Percentiles rank a stretch among this genome's conserved stretches.
These are phyloP conservation scores for Pseudoneurospora amorphoporcata DNA, from an alignment of 495 filamentous ascomycete genomes.

Conservation along the genomic window DNA sequence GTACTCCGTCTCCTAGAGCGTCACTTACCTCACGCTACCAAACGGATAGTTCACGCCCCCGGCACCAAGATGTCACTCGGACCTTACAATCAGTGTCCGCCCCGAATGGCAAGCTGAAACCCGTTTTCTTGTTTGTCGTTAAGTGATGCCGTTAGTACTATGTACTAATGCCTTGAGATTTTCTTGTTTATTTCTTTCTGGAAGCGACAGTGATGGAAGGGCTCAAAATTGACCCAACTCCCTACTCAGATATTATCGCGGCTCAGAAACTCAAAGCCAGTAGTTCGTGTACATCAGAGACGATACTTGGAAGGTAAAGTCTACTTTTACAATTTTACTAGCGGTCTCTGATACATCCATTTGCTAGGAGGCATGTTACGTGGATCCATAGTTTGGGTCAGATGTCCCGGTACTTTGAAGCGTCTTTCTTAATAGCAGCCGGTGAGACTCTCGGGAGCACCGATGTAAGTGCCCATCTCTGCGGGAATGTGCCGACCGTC, in stretches of 20 bases:
- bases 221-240: background rate
- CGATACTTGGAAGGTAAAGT: background rate
- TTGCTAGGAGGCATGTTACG: background rate
- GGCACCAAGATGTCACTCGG: background rate
- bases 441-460: constrained; percentile 68
- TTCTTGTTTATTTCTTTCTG: background rate
- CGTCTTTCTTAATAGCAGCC: constrained; percentile 68
- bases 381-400: constrained; percentile 46
- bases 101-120: background rate
- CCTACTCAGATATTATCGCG: background rate
- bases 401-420: constrained; percentile 72
- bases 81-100: background rate
- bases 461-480: constrained; percentile 61
- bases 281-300: background rate
- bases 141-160: background rate
- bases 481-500: constrained; percentile 42
- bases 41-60: background rate
- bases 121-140: background rate
- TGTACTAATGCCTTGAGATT: background rate
- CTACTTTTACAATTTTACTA: background rate
- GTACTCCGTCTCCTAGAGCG: background rate
- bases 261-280: background rate
- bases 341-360: background rate
- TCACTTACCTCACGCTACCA: background rate
- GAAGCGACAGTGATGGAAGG: background rate